Evolutionary conservation across 208 protist species (phyloP), one percentile per base, ranked within the genome.

Genomic region (Paratrypanosoma confusum): DNA sequence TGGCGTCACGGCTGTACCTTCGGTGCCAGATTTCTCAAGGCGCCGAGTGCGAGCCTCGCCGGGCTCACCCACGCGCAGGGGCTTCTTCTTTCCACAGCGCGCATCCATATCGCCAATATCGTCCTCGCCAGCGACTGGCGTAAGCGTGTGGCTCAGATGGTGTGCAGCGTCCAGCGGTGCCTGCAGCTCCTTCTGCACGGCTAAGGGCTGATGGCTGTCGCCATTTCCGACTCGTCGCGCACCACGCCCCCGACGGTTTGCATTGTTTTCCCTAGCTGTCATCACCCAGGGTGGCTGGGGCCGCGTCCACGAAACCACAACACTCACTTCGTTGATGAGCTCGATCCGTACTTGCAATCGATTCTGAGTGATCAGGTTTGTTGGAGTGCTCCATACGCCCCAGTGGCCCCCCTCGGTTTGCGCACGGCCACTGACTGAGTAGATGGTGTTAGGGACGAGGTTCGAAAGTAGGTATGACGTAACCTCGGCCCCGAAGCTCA

Each of bases 371-470:
- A 90, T 59, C 47, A 93, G 87, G 51, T 81, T 79, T 11, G 68
- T 84, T 8, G 64, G 33, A 6, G 50, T 16, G 56, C 82, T 90
- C 83, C 87, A 95, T 43, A 71, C 68, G n/a, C 83, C 83, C 81
- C 82, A 95, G 31, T 71, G 57, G 20, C 69, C 76, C 27, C 63
- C 58, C 46, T 81, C 71, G 14, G 60, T 67, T 45, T 84, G 71
- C 2, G 77, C 77, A 2, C 82, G 71, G 33, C 89, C 68, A 10
- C 77, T 64, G 27, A 95, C 65, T 14, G 65, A 67, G 54, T 95
- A 95, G 16, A 93, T 86, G 34, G 69, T 81, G 60, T 79, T 87
- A 45, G 76, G 80, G 1, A 78, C 48, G 16, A 95, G 72, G 34
- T 64, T 62, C 3, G 58, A 42, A 24, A 91, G 59, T 62, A 83